phyloP scores from a whole-genome alignment of 257 asterid species.

The Przewalskia tangutica region DNA sequence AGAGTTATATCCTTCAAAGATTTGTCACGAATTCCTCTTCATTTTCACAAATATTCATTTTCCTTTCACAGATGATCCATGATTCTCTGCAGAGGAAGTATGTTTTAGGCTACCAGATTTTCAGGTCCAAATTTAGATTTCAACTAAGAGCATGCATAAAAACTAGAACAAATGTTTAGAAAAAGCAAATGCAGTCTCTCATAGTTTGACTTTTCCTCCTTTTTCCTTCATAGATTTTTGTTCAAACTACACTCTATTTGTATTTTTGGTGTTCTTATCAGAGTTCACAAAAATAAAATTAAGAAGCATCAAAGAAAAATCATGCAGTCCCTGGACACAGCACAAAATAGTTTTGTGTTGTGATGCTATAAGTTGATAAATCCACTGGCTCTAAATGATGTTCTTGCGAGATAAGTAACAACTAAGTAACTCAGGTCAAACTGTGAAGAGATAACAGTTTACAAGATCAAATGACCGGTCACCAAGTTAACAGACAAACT shows the following conservation, averaged over 20 bases:
- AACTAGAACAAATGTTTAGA: neutral
- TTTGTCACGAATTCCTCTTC: neutral
- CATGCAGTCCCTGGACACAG: neutral
- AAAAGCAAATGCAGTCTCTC: neutral
- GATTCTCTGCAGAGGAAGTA: neutral
- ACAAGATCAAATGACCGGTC: neutral
- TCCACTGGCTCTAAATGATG: neutral
- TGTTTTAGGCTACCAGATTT: neutral
- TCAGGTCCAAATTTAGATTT: neutral
- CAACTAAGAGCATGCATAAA: conserved; percentile 1
- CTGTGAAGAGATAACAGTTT: neutral
- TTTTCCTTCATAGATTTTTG: neutral
- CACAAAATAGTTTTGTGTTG: neutral
- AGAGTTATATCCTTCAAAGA: neutral
- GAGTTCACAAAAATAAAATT: neutral
- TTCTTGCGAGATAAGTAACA: neutral
- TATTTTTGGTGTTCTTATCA: neutral
- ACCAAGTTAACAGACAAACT: neutral
- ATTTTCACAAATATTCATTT: neutral
- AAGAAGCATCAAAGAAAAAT: neutral
- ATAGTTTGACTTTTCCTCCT: neutral
- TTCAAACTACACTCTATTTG: neutral
- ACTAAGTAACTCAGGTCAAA: neutral
- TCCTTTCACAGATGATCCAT: neutral
- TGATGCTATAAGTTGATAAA: neutral